These are phyloP conservation scores for Elongisporangium senticosum DNA, from an alignment of 352 stramenopile species.

Conservation along the genomic window DNA sequence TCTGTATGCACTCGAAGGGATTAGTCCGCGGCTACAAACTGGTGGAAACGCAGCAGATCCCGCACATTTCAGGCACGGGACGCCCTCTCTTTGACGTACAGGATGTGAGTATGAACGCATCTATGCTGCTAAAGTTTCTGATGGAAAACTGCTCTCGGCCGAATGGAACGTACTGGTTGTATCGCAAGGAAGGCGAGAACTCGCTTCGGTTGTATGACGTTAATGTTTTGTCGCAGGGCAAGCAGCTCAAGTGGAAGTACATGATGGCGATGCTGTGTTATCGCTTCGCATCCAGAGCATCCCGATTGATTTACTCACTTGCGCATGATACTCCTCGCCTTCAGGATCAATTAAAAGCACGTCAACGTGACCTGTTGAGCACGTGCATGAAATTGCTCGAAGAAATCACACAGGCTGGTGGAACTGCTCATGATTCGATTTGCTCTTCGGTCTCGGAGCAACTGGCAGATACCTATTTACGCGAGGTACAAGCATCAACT, in stretches of 20 bases:
- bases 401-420: constrained; percentile 62
- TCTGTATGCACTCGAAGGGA: constrained; percentile 85
- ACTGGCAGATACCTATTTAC: constrained; percentile 76
- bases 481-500: constrained; percentile 33
- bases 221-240: constrained; percentile 73
- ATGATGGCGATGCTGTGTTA: constrained; percentile 90
- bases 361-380: constrained; percentile 66
- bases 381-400: constrained; percentile 71
- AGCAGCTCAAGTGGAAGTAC: constrained; percentile 88
- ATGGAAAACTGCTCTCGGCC: constrained; percentile 79
- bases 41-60: constrained; percentile 77
- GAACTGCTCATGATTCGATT: constrained; percentile 63
- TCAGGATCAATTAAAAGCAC: constrained; percentile 59
- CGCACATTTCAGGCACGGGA: constrained; percentile 60
- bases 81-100: constrained; percentile 76
- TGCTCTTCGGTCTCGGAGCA: constrained; percentile 77
- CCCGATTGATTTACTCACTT: constrained; percentile 55
- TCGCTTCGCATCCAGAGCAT: constrained; percentile 71
- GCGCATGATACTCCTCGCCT: constrained; percentile 45
- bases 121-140: constrained; percentile 83
- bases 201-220: constrained; percentile 81
- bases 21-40: constrained; percentile 83
- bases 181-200: constrained; percentile 74
- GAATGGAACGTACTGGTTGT: constrained; percentile 82
- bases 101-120: constrained; percentile 83